A percentile compares a stretch with the other conserved stretches of the same genome.
Evolutionary conservation across 441 rosid genomes (phyloP).

Genomic region (Geranium incanum): DNA sequence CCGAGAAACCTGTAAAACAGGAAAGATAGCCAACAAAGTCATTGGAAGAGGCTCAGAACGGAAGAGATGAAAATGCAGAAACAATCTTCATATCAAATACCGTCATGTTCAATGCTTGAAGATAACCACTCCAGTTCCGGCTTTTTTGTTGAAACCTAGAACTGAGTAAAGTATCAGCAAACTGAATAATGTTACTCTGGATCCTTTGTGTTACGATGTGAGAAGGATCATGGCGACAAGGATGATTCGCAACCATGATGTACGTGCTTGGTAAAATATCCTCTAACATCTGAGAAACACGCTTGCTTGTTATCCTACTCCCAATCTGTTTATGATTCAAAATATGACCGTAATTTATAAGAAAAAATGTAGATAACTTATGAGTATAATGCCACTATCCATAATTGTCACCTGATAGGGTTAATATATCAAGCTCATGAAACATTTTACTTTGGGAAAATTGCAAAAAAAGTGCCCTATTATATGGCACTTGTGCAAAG

Average conservation of each 20-base stretch:
- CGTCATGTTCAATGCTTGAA: constrained; percentile 49
- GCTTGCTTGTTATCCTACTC: constrained; percentile 82
- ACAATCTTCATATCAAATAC: constrained; percentile 37
- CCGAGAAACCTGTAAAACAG: constrained; percentile 51
- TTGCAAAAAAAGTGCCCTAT: no score
- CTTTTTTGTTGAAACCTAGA: constrained; percentile 36
- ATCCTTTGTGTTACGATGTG: constrained; percentile 90
- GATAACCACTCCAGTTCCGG: constrained; percentile 39
- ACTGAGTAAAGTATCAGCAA: constrained; percentile 51
- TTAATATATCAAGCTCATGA: background rate
- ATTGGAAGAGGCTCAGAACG: constrained; percentile 8
- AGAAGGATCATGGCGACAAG: constrained; percentile 88
- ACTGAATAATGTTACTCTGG: constrained; percentile 59
- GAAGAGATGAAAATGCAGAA: background rate
- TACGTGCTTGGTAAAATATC: constrained; percentile 57
- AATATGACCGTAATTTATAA: constrained; percentile 18
- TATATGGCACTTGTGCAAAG: no score
- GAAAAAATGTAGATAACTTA: constrained; percentile 14
- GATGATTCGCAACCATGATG: constrained; percentile 76
- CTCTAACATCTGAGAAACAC: constrained; percentile 75
- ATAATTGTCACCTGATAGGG: no score
- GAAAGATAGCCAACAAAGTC: constrained; percentile 16
- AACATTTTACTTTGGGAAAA: background rate
- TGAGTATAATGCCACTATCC: background rate
- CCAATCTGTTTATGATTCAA: constrained; percentile 57